Evolutionary conservation across 2,329 filamentous ascomycete genomes (phyloP).

Genomic region (Fusarium nygamai): DNA sequence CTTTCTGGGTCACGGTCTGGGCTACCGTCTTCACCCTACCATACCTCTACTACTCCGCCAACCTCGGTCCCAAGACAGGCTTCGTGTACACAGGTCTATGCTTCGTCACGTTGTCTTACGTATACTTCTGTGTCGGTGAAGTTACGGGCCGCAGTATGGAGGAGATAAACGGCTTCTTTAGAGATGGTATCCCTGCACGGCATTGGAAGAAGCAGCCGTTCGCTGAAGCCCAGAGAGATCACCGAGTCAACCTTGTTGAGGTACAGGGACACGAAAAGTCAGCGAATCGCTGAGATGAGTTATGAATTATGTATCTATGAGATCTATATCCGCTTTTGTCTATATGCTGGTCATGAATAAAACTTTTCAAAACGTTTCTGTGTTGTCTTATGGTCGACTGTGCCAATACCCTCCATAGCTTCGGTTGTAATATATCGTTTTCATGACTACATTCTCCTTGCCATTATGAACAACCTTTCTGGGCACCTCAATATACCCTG

Average conservation of each 20-base stretch:
- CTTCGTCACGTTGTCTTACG: slow-evolving; percentile 48
- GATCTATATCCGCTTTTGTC: neutral
- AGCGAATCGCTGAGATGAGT: neutral
- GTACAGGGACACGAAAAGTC: slow-evolving; percentile 4
- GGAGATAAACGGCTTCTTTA: slow-evolving; percentile 44
- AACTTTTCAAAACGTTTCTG: neutral
- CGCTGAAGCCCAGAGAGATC: neutral
- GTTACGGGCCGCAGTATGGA: slow-evolving; percentile 44
- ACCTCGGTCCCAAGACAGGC: slow-evolving; percentile 51
- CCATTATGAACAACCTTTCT: neutral
- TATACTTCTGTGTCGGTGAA: slow-evolving; percentile 50
- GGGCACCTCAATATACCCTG: neutral
- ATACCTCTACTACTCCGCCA: slow-evolving; percentile 53
- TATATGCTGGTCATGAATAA: neutral
- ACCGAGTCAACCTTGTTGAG: neutral
- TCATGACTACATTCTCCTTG: neutral
- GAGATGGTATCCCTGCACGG: slow-evolving; percentile 41
- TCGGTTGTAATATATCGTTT: neutral
- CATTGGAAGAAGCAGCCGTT: slow-evolving; percentile 42
- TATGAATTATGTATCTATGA: slow-evolving; percentile 4
- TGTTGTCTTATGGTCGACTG: neutral
- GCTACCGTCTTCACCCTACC: slow-evolving; percentile 52
- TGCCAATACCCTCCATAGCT: neutral
- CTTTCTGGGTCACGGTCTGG: slow-evolving; percentile 57
- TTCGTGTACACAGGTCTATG: slow-evolving; percentile 50